Evolutionary conservation across 345 rosid species (phyloP), one percentile per base, ranked within the genome.

Genomic region (Salix brachista): DNA sequence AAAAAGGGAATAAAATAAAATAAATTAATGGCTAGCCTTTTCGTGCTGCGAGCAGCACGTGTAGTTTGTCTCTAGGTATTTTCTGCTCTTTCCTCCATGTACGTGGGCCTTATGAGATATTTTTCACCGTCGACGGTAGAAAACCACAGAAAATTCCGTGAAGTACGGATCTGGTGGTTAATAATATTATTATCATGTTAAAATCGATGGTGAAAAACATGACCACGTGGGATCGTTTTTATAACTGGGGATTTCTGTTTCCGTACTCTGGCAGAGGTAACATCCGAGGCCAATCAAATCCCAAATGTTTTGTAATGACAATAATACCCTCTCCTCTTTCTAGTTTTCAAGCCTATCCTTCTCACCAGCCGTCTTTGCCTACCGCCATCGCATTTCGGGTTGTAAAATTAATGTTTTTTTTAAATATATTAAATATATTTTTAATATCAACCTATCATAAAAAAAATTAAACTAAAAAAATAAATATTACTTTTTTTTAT

Each of bases 161-260:
- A 80, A 79, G 70, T 39, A 54, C 76, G 87, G 85, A 80, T 78
- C 82, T 82, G 77, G 62, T 25, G 83, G 79, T 14, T 26, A 9
- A 72, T 70, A 78, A 77, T 32, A 32, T 75, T 23, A 75, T 65
- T 28, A n/a, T 46, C 44, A 39, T 2, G 77, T 65, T 2, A 75
- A 76, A 42, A 41, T 66, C 0, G 16, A 70, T 58, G 85, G 85
- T 80, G 8, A 37, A 75, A 65, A 70, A 78, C 79, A 85, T 74
- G 56, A 48, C 86, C 88, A 85, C 88, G 88, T 85, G 87, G 87
- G 79, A 1, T 19, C 2, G 67, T 65, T 46, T 60, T 70, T 54
- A 64, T 32, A 67, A 23, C 36, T 28, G 36, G 30, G n/a, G 80
- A 69, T 75, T 69, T 69, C 80, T 50, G 30, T 28, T 19, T 21